These are phyloP conservation scores for Gastrolobium villosum DNA, from an alignment of 306 rosid species.

Conservation along the genomic window DNA sequence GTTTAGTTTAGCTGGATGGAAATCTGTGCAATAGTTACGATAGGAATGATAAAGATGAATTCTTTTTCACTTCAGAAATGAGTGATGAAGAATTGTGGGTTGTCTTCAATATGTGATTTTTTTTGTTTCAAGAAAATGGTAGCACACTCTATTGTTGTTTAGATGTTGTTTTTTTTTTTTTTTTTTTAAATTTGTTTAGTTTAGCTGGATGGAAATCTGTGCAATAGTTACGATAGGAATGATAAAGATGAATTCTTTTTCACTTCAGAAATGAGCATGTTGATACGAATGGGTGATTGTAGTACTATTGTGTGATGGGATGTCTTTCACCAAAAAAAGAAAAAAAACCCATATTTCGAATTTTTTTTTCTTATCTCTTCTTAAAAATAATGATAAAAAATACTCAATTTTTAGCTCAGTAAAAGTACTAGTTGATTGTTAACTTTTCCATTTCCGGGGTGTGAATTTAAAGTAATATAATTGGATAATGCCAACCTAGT, in stretches of 20 bases:
- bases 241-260: constrained; percentile 20
- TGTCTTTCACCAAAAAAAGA: neutral
- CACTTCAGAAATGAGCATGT: constrained; percentile 12
- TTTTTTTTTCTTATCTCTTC: constrained; percentile 7
- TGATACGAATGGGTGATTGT: neutral
- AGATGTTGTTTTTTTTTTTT: neutral
- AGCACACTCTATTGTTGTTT: constrained; percentile 1
- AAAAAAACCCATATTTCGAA: too few relatives aligned
- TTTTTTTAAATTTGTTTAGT: neutral
- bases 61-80: constrained; percentile 15
- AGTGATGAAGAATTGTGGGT: constrained; percentile 46
- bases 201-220: constrained; percentile 38
- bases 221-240: constrained; percentile 24
- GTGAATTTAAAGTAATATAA: constrained; percentile 13
- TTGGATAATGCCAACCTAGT: constrained; percentile 18
- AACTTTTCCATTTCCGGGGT: neutral
- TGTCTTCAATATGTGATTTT: constrained; percentile 31
- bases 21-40: constrained; percentile 34
- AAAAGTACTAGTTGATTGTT: constrained; percentile 6
- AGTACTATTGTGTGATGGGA: constrained; percentile 4
- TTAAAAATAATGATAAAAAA: neutral
- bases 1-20: constrained; percentile 16
- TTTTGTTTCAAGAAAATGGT: neutral
- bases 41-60: constrained; percentile 20
- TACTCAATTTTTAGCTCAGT: constrained; percentile 7